Evolutionary conservation across 2,329 filamentous ascomycete genomes (phyloP).

Genomic region (Bipolaris oryzae): DNA sequence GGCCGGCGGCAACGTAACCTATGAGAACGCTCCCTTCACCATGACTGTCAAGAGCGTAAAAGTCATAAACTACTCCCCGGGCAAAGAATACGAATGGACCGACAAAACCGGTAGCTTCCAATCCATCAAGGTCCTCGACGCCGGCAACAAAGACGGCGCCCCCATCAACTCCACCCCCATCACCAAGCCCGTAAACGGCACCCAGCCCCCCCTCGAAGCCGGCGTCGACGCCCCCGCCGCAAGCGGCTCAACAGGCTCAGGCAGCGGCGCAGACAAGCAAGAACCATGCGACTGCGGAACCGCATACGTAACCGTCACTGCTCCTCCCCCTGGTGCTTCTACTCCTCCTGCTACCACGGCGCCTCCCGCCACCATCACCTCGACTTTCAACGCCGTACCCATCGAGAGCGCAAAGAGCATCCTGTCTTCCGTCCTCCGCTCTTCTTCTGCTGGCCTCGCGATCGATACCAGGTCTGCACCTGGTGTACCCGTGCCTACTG

Average conservation of each 20-base stretch:
- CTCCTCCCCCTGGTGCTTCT: conserved; percentile 13
- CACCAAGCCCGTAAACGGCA: conserved; percentile 37
- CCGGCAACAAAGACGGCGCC: conserved; percentile 41
- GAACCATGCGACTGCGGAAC: conserved; percentile 36
- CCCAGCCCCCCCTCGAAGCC: conserved; percentile 31
- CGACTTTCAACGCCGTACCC: conserved; percentile 18
- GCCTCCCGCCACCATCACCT: conserved; percentile 20
- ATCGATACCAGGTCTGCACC: conserved; percentile 38
- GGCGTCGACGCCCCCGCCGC: conserved; percentile 31
- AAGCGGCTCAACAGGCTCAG: conserved; percentile 12
- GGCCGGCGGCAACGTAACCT: conserved; percentile 66
- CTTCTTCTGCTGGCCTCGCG: conserved; percentile 34
- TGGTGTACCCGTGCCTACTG: conserved; percentile 25
- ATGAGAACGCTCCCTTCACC: conserved; percentile 55
- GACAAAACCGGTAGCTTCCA: conserved; percentile 56
- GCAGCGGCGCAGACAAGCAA: conserved; percentile 5
- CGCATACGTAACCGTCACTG: conserved; percentile 39
- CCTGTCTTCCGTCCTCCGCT: conserved; percentile 17
- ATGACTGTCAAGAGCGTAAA: conserved; percentile 60
- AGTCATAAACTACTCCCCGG: conserved; percentile 60
- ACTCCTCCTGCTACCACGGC: conserved; percentile 22
- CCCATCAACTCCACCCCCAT: conserved; percentile 34
- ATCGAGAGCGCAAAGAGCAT: conserved; percentile 16
- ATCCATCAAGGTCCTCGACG: conserved; percentile 55
- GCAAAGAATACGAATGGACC: conserved; percentile 56